phyloP scores from a whole-genome alignment of 305 asterid genomes.

The Petunia hybrid region DNA sequence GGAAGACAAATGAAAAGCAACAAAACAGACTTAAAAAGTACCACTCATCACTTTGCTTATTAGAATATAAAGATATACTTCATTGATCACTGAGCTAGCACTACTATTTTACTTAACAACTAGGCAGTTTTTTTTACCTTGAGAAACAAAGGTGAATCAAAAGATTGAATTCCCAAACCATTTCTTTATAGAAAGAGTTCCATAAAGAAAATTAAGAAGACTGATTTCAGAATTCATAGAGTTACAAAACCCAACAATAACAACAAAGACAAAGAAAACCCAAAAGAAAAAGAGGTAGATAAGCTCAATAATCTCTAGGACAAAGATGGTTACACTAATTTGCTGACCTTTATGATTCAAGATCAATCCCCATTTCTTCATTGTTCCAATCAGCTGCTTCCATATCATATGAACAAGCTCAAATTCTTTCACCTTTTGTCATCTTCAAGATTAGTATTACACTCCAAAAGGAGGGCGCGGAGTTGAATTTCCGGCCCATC shows the following conservation, averaged over 20 bases:
- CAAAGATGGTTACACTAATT: conserved; percentile 29
- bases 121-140: neutral
- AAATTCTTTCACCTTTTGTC: neutral
- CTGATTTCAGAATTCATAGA: conserved; percentile 31
- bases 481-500: conserved; percentile 40
- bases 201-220: conserved; percentile 27
- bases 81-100: neutral
- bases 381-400: conserved; percentile 31
- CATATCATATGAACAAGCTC: conserved; percentile 8
- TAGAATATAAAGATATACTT: neutral
- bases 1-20: neutral
- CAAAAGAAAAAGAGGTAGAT: conserved; percentile 19
- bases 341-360: conserved; percentile 41
- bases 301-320: conserved; percentile 28
- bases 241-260: conserved; percentile 33
- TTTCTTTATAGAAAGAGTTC: conserved; percentile 28
- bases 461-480: conserved; percentile 45
- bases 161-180: conserved; percentile 42
- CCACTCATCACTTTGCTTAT: neutral
- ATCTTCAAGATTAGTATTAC: neutral
- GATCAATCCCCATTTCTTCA: conserved; percentile 31
- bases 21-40: neutral
- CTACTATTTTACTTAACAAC: conserved; percentile 1
- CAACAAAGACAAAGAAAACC: neutral
- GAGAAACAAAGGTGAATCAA: conserved; percentile 24